Evolutionary conservation across 2,329 filamentous ascomycete genomes (phyloP).

Genomic region (Podosphaera leucotricha): DNA sequence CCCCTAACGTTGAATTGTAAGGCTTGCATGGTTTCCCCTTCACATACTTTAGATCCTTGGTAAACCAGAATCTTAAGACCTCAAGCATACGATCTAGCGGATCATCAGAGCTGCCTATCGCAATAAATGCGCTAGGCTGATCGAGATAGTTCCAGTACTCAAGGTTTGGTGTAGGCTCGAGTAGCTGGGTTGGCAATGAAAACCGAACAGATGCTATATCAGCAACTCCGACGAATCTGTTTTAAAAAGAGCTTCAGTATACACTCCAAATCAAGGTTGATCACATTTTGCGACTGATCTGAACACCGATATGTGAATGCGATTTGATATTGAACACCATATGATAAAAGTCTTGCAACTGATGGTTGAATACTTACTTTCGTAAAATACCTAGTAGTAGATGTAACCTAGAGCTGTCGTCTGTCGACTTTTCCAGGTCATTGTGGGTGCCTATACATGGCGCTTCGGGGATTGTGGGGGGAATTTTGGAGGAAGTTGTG

Average conservation of each 20-base stretch:
- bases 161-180: conserved; percentile 89
- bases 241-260: conserved; percentile 3
- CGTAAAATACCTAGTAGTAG: conserved; percentile 72
- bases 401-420: conserved; percentile 70
- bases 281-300: not conserved
- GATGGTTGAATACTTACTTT: conserved; percentile 37
- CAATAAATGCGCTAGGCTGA: conserved; percentile 68
- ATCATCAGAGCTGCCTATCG: conserved; percentile 73
- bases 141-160: conserved; percentile 99
- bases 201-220: conserved; percentile 93
- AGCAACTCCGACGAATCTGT: conserved; percentile 80
- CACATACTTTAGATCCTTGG: conserved; percentile 95
- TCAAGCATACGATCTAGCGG: conserved; percentile 84
- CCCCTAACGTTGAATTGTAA: conserved; percentile 88
- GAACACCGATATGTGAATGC: not conserved
- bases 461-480: conserved; percentile 8
- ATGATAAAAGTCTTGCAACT: not conserved
- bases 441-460: conserved; percentile 5
- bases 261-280: not conserved
- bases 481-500: conserved; percentile 42
- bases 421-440: conserved; percentile 31
- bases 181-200: conserved; percentile 79
- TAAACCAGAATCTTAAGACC: conserved; percentile 92
- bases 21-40: conserved; percentile 98
- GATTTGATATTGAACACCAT: not conserved